Conservation (phyloP, 176 grass and related monocot species). For the Tillandsia leiboldiana region DNA sequence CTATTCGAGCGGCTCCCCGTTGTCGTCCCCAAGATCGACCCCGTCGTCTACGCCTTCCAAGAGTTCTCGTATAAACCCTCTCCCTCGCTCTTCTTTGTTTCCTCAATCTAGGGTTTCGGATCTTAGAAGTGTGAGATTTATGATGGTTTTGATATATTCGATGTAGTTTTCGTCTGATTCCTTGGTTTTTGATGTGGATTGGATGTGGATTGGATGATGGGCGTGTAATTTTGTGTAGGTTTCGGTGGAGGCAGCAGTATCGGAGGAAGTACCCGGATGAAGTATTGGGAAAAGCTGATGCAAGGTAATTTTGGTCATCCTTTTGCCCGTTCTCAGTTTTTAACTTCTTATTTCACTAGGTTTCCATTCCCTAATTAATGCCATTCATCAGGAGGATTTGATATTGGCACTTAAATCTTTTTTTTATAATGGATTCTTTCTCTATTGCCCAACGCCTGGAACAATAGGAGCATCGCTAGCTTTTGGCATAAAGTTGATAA, state of each 20-base stretch:
- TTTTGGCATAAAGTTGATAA: too few species aligned
- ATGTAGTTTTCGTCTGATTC: background rate
- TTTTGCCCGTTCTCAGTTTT: background rate
- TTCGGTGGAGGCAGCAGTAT: conserved; percentile 87
- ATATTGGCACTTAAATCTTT: too few species aligned
- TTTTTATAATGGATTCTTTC: background rate
- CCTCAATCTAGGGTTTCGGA: background rate
- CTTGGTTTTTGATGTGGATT: background rate
- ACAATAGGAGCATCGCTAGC: too few species aligned
- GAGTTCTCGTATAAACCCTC: conserved; percentile 69
- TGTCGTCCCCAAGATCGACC: conserved; percentile 86
- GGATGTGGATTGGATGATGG: background rate
- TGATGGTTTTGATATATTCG: background rate
- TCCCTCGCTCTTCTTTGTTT: background rate
- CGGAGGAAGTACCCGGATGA: conserved; percentile 83
- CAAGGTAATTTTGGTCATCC: conserved; percentile 2
- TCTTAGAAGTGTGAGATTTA: background rate
- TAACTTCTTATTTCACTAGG: background rate
- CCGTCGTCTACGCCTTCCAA: conserved; percentile 76
- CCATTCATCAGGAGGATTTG: too few species aligned
- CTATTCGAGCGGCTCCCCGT: conserved; percentile 92
- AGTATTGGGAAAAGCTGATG: conserved; percentile 43
- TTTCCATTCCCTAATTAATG: background rate
- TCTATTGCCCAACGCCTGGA: background rate
- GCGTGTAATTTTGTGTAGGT: conserved; percentile 33